Conservation (phyloP, 2,329 filamentous ascomycete genomes). For the Trichophyton benhamiae region DNA sequence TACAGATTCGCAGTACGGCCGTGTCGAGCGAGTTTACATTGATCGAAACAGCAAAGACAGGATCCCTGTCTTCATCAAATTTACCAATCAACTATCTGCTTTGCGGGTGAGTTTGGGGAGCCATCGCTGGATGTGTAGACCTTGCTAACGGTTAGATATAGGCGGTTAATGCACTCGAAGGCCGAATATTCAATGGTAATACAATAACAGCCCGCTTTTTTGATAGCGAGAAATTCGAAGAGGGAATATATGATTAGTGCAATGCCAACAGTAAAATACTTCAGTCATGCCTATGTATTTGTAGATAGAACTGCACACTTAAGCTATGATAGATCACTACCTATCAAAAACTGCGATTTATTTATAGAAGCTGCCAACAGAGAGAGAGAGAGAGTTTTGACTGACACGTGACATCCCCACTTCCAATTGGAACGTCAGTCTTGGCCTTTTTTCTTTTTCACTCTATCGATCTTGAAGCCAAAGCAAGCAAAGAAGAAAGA, state of each 20-base stretch:
- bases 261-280: too few species aligned
- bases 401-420: not conserved
- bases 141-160: conserved; percentile 25
- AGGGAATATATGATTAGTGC: conserved; percentile 40
- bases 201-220: conserved; percentile 72
- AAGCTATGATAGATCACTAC: too few species aligned
- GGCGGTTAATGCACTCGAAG: conserved; percentile 83
- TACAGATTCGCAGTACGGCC: conserved; percentile 52
- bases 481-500: not conserved
- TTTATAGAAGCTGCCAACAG: not conserved
- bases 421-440: not conserved
- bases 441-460: not conserved
- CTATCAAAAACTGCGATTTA: not conserved
- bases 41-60: conserved; percentile 44
- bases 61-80: conserved; percentile 78
- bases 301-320: too few species aligned
- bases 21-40: conserved; percentile 68
- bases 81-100: conserved; percentile 73
- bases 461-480: not conserved
- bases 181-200: conserved; percentile 79
- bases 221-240: conserved; percentile 68
- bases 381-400: not conserved
- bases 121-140: conserved; percentile 3
- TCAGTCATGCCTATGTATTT: too few species aligned
- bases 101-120: conserved; percentile 51